Percentiles rank a stretch among this genome's conserved stretches.
phyloP scores from a whole-genome alignment of 805 yeast species.

The Komagataella phaffii region DNA sequence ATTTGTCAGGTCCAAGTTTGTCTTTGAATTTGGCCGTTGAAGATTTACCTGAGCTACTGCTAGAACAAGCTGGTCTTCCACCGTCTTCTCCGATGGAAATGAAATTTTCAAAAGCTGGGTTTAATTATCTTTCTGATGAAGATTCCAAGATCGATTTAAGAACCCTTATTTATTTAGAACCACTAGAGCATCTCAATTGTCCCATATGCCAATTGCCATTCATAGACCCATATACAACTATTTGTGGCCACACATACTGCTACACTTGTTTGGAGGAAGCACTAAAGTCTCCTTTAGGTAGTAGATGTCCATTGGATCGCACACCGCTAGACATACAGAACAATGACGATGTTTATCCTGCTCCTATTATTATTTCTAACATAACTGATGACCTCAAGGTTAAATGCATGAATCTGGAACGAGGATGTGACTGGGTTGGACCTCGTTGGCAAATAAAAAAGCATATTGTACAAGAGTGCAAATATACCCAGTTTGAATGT shows the following conservation, averaged over 20 bases:
- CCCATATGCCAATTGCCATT: constrained; percentile 63
- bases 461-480: constrained; percentile 31
- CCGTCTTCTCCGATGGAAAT: background rate
- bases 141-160: constrained; percentile 10
- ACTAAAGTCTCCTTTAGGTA: constrained; percentile 21
- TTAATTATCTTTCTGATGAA: background rate
- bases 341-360: constrained; percentile 23
- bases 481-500: constrained; percentile 23
- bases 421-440: constrained; percentile 48
- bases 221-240: constrained; percentile 44
- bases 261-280: constrained; percentile 36
- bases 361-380: constrained; percentile 47
- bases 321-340: constrained; percentile 21
- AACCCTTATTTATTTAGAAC: constrained; percentile 10
- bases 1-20: background rate
- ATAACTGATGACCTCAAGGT: constrained; percentile 50
- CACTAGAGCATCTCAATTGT: constrained; percentile 24
- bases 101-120: background rate
- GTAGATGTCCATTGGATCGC: constrained; percentile 49
- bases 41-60: background rate
- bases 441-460: constrained; percentile 43
- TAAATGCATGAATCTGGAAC: constrained; percentile 30
- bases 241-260: constrained; percentile 62
- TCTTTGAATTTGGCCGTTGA: background rate
- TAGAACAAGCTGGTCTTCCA: background rate